phyloP scores from a whole-genome alignment of 2,329 filamentous ascomycete species.

The Calonectria leucothoes region DNA sequence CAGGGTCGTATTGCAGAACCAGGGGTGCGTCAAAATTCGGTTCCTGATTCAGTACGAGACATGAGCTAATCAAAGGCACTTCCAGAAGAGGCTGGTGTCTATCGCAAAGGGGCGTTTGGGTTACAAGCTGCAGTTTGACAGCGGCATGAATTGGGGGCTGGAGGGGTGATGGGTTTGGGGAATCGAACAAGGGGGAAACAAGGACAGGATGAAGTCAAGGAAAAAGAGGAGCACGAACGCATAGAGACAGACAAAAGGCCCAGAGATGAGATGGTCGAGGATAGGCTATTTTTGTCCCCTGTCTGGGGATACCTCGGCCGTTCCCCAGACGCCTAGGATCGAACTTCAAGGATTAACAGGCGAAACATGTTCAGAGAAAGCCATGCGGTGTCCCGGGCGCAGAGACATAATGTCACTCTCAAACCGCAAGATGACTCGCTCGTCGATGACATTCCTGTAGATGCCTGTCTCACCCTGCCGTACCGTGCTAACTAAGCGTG shows the following conservation, averaged over 20 bases:
- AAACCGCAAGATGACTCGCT: not conserved
- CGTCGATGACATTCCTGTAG: not conserved
- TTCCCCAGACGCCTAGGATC: not conserved
- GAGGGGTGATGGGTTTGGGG: not conserved
- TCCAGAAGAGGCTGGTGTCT: not conserved
- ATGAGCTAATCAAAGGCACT: not conserved
- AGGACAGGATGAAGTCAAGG: too few species aligned
- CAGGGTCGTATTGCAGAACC: not conserved
- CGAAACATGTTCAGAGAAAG: not conserved
- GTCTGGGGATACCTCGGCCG: not conserved
- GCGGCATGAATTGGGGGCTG: not conserved
- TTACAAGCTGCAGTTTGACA: not conserved
- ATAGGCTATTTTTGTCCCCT: not conserved
- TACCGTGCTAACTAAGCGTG: too few species aligned
- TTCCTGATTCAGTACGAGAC: not conserved
- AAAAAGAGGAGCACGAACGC: not conserved
- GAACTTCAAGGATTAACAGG: not conserved
- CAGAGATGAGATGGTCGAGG: too few species aligned
- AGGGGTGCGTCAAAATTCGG: not conserved
- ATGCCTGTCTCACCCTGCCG: not conserved
- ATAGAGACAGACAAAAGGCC: too few species aligned
- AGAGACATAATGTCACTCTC: fast-evolving
- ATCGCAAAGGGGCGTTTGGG: not conserved
- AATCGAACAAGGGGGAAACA: not conserved
- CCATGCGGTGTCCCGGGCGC: not conserved